phyloP scores from a whole-genome alignment of 208 protist species.

The Trypanosoma avium region DNA sequence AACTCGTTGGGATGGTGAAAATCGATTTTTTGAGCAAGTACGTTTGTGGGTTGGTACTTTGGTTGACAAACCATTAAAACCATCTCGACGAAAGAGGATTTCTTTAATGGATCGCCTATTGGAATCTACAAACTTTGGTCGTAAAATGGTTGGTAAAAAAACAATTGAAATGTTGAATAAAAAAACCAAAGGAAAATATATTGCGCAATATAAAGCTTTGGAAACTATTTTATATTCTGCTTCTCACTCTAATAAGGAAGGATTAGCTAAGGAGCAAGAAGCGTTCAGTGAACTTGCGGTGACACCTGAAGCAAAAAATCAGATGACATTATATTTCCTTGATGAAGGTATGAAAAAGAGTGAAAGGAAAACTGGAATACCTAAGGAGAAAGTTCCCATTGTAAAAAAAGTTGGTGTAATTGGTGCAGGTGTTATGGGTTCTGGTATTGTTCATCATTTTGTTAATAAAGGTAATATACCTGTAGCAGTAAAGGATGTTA shows the following conservation, averaged over 20 bases:
- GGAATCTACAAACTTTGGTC: constrained; percentile 61
- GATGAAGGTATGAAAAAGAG: constrained; percentile 89
- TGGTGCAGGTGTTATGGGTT: constrained; percentile 85
- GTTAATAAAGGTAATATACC: constrained; percentile 68
- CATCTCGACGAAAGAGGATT: constrained; percentile 47
- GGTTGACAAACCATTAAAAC: constrained; percentile 53
- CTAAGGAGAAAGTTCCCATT: constrained; percentile 52
- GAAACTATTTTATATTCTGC: constrained; percentile 82
- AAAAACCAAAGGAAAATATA: constrained; percentile 92
- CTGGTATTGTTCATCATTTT: constrained; percentile 86
- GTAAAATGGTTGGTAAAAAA: constrained; percentile 48
- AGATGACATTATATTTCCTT: constrained; percentile 91
- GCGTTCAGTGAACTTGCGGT: constrained; percentile 78
- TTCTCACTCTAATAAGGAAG: constrained; percentile 52
- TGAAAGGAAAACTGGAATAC: constrained; percentile 71
- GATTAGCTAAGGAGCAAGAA: constrained; percentile 64
- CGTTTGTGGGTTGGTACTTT: constrained; percentile 56
- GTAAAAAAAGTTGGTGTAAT: constrained; percentile 66
- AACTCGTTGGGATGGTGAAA: constrained; percentile 61
- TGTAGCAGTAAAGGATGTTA: constrained; percentile 75
- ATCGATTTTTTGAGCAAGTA: constrained; percentile 73
- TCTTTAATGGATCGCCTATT: constrained; percentile 51
- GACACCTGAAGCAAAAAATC: constrained; percentile 85
- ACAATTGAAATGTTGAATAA: constrained; percentile 80
- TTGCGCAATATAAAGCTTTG: constrained; percentile 92